Conservation (phyloP, 78 protist species). For the Neovahlkampfia damariscottae region DNA sequence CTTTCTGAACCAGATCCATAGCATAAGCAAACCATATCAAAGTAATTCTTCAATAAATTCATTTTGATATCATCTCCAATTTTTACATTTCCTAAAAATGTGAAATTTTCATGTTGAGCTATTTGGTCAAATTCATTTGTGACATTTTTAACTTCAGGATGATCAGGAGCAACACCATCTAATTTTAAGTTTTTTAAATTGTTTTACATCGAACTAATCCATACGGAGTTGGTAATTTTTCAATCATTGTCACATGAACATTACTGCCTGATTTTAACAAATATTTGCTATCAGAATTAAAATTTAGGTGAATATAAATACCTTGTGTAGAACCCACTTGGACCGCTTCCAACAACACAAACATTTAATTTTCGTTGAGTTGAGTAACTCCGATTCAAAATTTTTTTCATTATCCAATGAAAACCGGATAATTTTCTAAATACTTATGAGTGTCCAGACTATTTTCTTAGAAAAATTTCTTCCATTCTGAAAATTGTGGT, state of each 20-base stretch:
- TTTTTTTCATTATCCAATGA: no score
- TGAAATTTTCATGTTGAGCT: background rate
- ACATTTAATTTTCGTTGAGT: background rate
- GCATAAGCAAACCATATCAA: conserved; percentile 41
- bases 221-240: conserved; percentile 52
- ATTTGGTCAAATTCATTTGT: conserved; percentile 2
- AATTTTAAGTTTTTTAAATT: no score
- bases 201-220: conserved; percentile 71
- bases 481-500: no score
- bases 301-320: no score
- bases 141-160: conserved; percentile 44
- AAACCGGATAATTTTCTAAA: no score
- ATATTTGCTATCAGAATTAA: no score
- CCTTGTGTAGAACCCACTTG: conserved; percentile 43
- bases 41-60: conserved; percentile 5
- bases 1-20: conserved; percentile 43
- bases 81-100: conserved; percentile 15
- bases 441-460: no score
- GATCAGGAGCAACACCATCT: conserved; percentile 81
- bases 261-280: background rate
- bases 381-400: background rate
- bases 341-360: conserved; percentile 48
- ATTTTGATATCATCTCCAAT: conserved; percentile 18
- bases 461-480: no score
- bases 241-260: conserved; percentile 37